Evolutionary conservation across 208 protist genomes (phyloP), one percentile per base, ranked within the genome.

Genomic region (Herpetomonas samuelpessoai): DNA sequence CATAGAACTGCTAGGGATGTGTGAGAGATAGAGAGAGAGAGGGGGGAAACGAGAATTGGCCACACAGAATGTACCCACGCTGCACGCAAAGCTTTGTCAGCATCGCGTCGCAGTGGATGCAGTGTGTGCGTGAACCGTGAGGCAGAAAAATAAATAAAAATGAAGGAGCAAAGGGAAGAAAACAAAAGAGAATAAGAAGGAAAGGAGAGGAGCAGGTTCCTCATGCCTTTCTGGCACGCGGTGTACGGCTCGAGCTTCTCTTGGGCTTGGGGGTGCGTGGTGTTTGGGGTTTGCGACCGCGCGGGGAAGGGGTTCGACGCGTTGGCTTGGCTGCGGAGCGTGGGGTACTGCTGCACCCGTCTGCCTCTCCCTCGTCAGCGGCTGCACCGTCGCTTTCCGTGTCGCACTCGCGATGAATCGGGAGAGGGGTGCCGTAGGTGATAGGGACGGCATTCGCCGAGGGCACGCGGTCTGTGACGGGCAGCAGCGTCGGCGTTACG

Each of bases 111-210:
- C n/a, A n/a, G n/a, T n/a, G n/a, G n/a, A n/a, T n/a, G n/a, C n/a
- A n/a, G n/a, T n/a, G n/a, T n/a, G n/a, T n/a, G n/a, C n/a, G n/a
- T n/a, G n/a, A 57, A 53, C 59, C 46, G 26, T 12, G 21, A 60
- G n/a, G 25, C 39, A 49, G 21, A 54, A 21, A 57, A 30, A 28
- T 19, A 50, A 25, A 27, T 35, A 26, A 38, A 14, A 44, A 2
- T 41, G 0, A 27, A 39, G n/a, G 27, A 52, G 45, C 38, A 38
- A 41, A 52, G 14, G 53, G 35, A 54, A 38, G 28, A 57, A 58
- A 59, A 64, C 31, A 22, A 72, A 28, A 38, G n/a, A 64, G 35
- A 74, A 44, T 46, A 31, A 61, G 21, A 44, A 52, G 54, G 30
- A 0, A 28, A 45, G 45, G 14, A 44, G 22, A 53, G 22, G 35